Conservation (phyloP, 2,329 filamentous ascomycete species). For the Domatiomyces globalis region DNA sequence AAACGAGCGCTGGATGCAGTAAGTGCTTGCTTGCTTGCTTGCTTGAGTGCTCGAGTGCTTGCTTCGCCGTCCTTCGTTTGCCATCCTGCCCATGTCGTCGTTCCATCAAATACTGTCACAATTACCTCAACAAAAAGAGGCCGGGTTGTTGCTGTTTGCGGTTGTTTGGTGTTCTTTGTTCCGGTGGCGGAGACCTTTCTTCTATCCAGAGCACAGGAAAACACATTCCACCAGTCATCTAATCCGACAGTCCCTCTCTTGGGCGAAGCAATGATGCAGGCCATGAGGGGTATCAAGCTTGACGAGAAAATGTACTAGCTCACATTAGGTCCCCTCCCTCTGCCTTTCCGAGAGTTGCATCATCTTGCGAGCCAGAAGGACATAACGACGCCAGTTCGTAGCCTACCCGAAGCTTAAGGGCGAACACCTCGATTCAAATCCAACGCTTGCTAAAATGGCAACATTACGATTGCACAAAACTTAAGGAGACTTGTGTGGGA, state of each 20-base stretch:
- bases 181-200: background rate
- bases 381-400: background rate
- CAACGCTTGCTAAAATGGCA: background rate
- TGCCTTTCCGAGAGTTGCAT: background rate
- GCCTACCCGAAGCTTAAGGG: background rate
- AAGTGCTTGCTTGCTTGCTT: background rate
- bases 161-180: background rate
- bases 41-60: background rate
- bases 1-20: background rate
- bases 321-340: too few relatives aligned
- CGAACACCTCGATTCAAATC: background rate
- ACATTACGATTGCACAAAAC: background rate
- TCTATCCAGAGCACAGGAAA: background rate
- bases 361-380: background rate
- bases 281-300: background rate
- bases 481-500: background rate
- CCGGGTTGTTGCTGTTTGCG: background rate
- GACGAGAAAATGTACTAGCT: background rate
- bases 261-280: background rate
- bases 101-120: background rate
- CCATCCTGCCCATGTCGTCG: background rate
- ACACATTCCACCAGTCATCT: background rate
- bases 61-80: background rate
- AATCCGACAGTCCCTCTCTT: background rate
- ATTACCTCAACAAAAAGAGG: background rate